phyloP scores from a whole-genome alignment of 1,284 basidiomycete species.

The Phylloboletellus chloephorus region DNA sequence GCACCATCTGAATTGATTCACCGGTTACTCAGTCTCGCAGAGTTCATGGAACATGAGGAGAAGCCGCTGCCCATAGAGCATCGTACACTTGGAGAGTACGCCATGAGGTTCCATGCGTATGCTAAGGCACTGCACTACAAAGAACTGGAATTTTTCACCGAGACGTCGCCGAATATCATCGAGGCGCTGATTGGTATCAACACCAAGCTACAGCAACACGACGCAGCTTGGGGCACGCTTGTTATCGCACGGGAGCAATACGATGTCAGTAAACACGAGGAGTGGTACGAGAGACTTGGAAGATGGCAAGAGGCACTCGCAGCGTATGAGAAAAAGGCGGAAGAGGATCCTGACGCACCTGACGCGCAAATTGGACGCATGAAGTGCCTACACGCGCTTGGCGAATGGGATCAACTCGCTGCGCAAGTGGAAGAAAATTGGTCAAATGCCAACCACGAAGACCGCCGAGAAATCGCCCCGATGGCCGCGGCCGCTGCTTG shows the following conservation, averaged over 20 bases:
- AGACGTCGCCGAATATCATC: conserved; percentile 83
- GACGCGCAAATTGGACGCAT: conserved; percentile 85
- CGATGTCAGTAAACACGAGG: conserved; percentile 85
- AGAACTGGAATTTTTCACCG: conserved; percentile 94
- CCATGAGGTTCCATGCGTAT: conserved; percentile 91
- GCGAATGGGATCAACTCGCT: conserved; percentile 95
- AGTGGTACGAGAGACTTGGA: conserved; percentile 97
- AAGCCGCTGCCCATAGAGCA: conserved; percentile 94
- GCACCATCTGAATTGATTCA: conserved; percentile 93
- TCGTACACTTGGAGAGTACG: conserved; percentile 89
- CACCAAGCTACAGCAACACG: conserved; percentile 94
- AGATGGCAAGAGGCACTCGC: conserved; percentile 93
- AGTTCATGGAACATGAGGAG: conserved; percentile 99
- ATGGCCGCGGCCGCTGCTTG: conserved; percentile 97
- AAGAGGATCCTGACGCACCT: conserved; percentile 62
- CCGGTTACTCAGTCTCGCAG: conserved; percentile 90
- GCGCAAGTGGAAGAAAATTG: conserved; percentile 87
- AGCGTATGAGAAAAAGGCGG: conserved; percentile 80
- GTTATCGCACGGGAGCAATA: conserved; percentile 82
- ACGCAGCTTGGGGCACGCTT: conserved; percentile 93
- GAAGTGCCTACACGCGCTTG: conserved; percentile 94
- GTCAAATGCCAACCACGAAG: conserved; percentile 79
- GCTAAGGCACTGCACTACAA: conserved; percentile 99
- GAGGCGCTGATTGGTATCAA: conserved; percentile 97
- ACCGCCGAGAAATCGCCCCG: conserved; percentile 89